Percentiles rank a stretch among this genome's conserved stretches.
Evolutionary conservation across 257 asterid species (phyloP).

Genomic region (Nyctanthes arbortristis): DNA sequence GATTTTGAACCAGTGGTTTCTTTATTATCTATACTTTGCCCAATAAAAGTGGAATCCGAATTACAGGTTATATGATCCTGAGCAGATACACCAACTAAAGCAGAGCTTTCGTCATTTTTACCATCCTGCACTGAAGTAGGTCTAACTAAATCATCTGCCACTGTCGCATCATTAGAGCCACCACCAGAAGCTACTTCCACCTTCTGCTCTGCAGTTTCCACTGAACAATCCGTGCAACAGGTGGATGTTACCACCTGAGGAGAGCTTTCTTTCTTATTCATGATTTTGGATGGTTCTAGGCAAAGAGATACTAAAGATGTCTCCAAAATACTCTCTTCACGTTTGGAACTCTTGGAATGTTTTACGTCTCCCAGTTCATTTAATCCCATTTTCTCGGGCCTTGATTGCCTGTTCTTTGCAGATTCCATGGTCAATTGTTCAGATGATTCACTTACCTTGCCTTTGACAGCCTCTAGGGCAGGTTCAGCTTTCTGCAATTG

Average conservation of each 20-base stretch:
- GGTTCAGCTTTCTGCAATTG: conserved; percentile 37
- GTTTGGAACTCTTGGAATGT: conserved; percentile 26
- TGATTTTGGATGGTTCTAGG: conserved; percentile 37
- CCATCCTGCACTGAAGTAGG: conserved; percentile 25
- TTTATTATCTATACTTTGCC: conserved; percentile 21
- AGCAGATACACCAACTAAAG: conserved; percentile 27
- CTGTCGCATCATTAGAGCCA: conserved; percentile 28
- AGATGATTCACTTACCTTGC: conserved; percentile 23
- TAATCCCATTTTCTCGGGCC: conserved; percentile 28
- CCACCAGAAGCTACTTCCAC: conserved; percentile 30
- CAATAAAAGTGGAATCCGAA: conserved; percentile 26
- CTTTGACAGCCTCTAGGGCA: too few species aligned
- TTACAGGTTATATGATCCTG: conserved; percentile 24
- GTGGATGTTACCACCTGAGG: conserved; percentile 28
- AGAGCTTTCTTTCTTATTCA: conserved; percentile 33
- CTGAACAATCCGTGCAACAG: conserved; percentile 20
- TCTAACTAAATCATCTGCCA: conserved; percentile 28
- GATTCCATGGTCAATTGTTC: conserved; percentile 23
- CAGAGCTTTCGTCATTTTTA: conserved; percentile 19
- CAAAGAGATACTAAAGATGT: conserved; percentile 32
- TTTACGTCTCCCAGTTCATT: conserved; percentile 36
- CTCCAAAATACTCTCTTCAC: conserved; percentile 25
- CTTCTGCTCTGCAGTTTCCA: conserved; percentile 26
- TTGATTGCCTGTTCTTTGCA: conserved; percentile 28
- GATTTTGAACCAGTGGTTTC: conserved; percentile 32